phyloP scores from a whole-genome alignment of 208 protist species.

The Wallacemonas rigidus region DNA sequence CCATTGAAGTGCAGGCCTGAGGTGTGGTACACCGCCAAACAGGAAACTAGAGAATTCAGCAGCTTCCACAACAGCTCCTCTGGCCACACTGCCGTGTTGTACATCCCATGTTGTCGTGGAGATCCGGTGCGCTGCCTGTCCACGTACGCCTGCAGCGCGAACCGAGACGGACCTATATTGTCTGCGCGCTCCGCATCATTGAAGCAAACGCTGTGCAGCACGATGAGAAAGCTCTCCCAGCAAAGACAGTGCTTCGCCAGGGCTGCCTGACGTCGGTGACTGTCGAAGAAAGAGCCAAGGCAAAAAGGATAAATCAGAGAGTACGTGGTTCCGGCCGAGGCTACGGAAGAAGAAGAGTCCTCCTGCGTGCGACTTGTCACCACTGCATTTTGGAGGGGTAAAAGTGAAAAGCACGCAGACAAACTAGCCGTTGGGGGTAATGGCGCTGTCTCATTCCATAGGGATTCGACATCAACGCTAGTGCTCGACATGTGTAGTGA shows the following conservation, averaged over 20 bases:
- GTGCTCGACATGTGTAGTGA: background rate
- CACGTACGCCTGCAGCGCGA: slow-evolving; percentile 14
- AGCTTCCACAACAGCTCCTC: slow-evolving; percentile 83
- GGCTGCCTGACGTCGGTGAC: background rate
- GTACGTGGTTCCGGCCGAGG: background rate
- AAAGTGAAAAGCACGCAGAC: slow-evolving; percentile 48
- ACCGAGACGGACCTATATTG: background rate
- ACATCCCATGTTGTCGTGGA: background rate
- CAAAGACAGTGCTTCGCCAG: background rate
- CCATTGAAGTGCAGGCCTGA: slow-evolving; percentile 70
- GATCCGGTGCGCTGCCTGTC: background rate
- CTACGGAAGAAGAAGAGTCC: background rate
- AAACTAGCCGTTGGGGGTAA: slow-evolving; percentile 57
- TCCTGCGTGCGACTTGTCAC: background rate
- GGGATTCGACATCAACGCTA: slow-evolving; percentile 29
- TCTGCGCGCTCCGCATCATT: background rate
- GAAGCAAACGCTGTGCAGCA: slow-evolving; percentile 12
- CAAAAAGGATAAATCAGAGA: slow-evolving; percentile 10
- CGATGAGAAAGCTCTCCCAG: slow-evolving; percentile 17
- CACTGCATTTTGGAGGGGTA: slow-evolving; percentile 26
- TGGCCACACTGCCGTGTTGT: slow-evolving; percentile 41
- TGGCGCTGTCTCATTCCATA: slow-evolving; percentile 39
- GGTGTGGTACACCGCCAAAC: slow-evolving; percentile 60
- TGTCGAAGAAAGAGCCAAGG: background rate
- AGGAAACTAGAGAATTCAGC: slow-evolving; percentile 60